Percentiles rank a stretch among this genome's conserved stretches.
Evolutionary conservation across 148 eudicot species (phyloP).

Genomic region (Talinum fruticosum): DNA sequence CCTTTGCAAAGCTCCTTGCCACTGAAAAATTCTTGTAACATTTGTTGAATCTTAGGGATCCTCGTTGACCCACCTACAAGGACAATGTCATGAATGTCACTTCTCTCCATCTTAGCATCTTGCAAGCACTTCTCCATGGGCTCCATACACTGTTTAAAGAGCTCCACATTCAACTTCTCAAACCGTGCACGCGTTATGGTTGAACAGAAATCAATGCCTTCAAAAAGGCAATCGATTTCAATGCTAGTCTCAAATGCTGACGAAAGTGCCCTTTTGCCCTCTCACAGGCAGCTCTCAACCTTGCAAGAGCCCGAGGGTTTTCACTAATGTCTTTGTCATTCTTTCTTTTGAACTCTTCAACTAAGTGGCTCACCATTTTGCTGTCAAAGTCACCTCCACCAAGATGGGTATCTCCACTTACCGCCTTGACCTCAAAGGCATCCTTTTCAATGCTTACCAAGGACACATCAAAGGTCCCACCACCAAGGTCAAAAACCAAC

Average conservation of each 20-base stretch:
- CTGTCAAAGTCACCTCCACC: not conserved
- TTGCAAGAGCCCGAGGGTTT: not conserved
- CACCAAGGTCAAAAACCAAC: too few relatives aligned
- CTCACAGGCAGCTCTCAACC: not conserved
- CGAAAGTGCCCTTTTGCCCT: not conserved
- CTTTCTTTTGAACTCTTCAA: not conserved
- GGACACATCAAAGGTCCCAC: constrained; percentile 7
- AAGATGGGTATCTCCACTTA: constrained; percentile 1
- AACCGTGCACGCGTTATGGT: not conserved
- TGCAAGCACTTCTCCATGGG: not conserved
- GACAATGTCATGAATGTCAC: not conserved
- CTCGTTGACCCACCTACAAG: not conserved
- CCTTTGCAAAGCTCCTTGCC: not conserved
- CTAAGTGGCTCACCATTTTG: not conserved
- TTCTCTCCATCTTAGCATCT: not conserved
- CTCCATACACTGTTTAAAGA: not conserved
- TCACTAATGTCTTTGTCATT: not conserved
- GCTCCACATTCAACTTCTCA: not conserved
- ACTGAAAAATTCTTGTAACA: not conserved
- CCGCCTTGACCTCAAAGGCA: not conserved
- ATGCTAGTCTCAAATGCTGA: not conserved
- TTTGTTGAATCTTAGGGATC: not conserved
- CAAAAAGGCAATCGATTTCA: not conserved
- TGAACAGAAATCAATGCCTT: not conserved
- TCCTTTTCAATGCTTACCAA: not conserved